These are phyloP conservation scores for Parachaetomium inaequale DNA, from an alignment of 495 filamentous ascomycete species.

Conservation along the genomic window DNA sequence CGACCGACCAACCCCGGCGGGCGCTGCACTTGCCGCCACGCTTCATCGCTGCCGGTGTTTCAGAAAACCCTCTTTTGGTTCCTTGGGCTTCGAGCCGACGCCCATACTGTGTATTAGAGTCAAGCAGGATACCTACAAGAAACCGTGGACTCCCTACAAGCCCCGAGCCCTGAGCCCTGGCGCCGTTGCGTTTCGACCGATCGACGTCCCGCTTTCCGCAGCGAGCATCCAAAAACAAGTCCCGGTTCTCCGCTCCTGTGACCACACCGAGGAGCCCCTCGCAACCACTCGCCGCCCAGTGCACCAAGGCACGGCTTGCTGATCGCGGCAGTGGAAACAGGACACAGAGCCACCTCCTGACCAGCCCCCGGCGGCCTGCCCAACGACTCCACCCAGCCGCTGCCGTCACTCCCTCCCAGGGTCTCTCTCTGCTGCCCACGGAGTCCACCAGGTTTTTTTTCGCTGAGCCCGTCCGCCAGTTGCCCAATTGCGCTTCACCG, in stretches of 20 bases:
- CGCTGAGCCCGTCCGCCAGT: slow-evolving; percentile 4
- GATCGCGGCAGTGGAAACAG: slow-evolving; percentile 35
- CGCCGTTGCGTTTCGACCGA: slow-evolving; percentile 15
- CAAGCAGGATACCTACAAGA: not conserved
- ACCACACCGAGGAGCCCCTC: slow-evolving; percentile 22
- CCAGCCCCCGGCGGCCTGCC: slow-evolving; percentile 13
- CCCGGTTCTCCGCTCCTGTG: slow-evolving; percentile 17
- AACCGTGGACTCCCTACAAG: not conserved
- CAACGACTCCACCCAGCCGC: not conserved
- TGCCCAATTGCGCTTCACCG: slow-evolving; percentile 11
- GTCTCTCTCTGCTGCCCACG: not conserved
- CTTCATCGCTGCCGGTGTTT: not conserved
- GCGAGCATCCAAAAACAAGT: slow-evolving; percentile 23
- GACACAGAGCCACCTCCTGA: slow-evolving; percentile 24
- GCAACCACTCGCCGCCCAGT: slow-evolving; percentile 20
- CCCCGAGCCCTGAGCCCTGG: not conserved
- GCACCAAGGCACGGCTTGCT: slow-evolving; percentile 32
- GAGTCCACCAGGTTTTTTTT: slow-evolving; percentile 3
- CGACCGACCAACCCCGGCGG: not conserved
- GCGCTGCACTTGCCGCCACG: not conserved
- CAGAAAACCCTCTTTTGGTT: slow-evolving; percentile 1
- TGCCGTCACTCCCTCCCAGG: not conserved
- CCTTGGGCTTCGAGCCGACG: not conserved
- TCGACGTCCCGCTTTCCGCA: slow-evolving; percentile 28
- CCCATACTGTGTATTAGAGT: not conserved